Conservation (phyloP, 2,329 filamentous ascomycete species). For the Stagonosporopsis rhizophila region DNA sequence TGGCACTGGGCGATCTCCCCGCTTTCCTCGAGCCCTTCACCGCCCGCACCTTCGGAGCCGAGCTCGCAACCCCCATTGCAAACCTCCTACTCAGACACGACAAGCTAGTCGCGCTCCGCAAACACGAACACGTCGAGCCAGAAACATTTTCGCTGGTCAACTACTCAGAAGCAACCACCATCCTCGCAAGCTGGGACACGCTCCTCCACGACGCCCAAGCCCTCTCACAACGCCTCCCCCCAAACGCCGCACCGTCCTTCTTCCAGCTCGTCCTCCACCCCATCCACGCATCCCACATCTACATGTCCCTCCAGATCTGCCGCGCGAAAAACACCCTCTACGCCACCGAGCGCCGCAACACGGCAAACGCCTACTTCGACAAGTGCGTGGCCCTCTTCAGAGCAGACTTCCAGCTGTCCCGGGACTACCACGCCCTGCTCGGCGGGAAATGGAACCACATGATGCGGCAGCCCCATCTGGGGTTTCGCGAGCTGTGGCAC, state of each 20-base stretch:
- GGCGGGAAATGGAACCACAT: conserved; percentile 1
- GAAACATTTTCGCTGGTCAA: neutral
- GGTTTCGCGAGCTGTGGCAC: neutral
- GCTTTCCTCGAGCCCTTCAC: conserved; percentile 1
- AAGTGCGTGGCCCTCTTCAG: neutral
- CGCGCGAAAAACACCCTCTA: neutral
- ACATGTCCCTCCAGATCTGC: neutral
- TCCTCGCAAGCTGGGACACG: neutral
- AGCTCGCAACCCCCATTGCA: neutral
- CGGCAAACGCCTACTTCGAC: neutral
- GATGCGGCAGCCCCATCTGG: conserved; percentile 2
- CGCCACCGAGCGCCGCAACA: neutral
- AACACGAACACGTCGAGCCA: neutral
- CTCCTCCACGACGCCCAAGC: neutral
- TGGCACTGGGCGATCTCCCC: neutral
- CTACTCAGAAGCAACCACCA: neutral
- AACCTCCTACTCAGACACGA: neutral
- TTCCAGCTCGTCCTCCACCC: conserved; percentile 2
- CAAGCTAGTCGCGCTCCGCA: neutral
- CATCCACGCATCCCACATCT: neutral
- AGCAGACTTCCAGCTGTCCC: neutral
- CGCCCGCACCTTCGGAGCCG: neutral
- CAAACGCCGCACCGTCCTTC: neutral
- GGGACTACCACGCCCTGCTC: neutral
- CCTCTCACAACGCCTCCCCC: neutral